Percentiles rank a stretch among this genome's conserved stretches.
Evolutionary conservation across 2,329 filamentous ascomycete genomes (phyloP).

Genomic region (Pseudogymnoascus sp.): DNA sequence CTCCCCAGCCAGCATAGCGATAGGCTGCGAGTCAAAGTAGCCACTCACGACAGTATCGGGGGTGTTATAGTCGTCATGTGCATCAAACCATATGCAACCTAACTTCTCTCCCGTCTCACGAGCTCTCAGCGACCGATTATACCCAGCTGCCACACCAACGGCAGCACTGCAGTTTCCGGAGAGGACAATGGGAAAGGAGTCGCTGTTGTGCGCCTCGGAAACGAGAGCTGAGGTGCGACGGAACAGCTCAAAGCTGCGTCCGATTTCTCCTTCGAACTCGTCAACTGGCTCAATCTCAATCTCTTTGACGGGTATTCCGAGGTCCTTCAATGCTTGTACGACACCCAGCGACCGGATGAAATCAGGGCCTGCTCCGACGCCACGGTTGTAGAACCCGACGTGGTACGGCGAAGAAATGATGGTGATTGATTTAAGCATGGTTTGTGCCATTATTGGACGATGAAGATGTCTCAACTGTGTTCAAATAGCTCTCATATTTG

Average conservation of each 20-base stretch:
- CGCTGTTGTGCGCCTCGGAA: slow-evolving; percentile 19
- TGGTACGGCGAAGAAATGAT: slow-evolving; percentile 36
- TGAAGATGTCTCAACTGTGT: not conserved
- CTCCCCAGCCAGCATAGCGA: slow-evolving; percentile 32
- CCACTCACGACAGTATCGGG: slow-evolving; percentile 31
- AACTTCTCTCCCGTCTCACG: slow-evolving; percentile 18
- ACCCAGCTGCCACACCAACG: slow-evolving; percentile 32
- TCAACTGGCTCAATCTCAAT: slow-evolving; percentile 28
- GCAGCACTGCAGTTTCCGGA: slow-evolving; percentile 34
- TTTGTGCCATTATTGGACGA: not conserved
- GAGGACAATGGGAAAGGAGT: slow-evolving; percentile 33
- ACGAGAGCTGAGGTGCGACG: slow-evolving; percentile 31
- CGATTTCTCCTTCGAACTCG: slow-evolving; percentile 35
- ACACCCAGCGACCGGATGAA: slow-evolving; percentile 28
- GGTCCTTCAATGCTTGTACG: slow-evolving; percentile 21
- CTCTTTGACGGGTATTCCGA: slow-evolving; percentile 22
- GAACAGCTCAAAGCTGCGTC: slow-evolving; percentile 33
- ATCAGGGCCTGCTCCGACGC: slow-evolving; percentile 33
- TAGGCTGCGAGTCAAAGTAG: slow-evolving; percentile 32
- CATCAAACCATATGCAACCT: slow-evolving; percentile 36
- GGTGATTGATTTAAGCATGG: slow-evolving; percentile 23
- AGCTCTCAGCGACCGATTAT: slow-evolving; percentile 14
- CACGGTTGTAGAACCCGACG: slow-evolving; percentile 30
- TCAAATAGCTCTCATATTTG: not conserved
- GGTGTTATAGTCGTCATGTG: slow-evolving; percentile 36